Conservation (phyloP, 345 rosid species). For the Brassica rapa region DNA sequence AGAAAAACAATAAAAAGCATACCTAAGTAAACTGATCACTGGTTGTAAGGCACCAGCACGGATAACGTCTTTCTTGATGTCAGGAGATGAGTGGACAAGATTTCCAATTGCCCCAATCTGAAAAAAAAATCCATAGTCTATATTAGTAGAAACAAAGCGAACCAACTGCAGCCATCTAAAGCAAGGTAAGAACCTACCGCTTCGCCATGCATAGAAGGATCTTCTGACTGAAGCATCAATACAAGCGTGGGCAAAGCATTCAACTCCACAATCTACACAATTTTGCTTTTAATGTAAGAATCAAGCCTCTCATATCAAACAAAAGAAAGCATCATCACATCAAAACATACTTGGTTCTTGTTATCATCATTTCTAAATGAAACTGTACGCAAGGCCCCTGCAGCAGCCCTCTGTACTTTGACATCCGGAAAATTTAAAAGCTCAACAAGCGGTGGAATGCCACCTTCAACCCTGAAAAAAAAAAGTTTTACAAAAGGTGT, state of each 20-base stretch:
- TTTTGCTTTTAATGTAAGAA: conserved; percentile 17
- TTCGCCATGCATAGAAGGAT: conserved; percentile 62
- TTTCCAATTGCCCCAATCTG: conserved; percentile 82
- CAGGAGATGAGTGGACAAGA: conserved; percentile 75
- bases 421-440: conserved; percentile 54
- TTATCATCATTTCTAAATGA: conserved; percentile 78
- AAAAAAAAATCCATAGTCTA: background rate
- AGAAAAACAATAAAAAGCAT: conserved; percentile 12
- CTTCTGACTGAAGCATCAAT: conserved; percentile 67
- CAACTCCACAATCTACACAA: conserved; percentile 67
- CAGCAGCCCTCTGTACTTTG: conserved; percentile 82
- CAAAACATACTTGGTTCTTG: conserved; percentile 54
- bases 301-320: background rate
- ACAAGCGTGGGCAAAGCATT: conserved; percentile 68
- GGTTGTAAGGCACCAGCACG: conserved; percentile 81
- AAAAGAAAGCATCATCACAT: background rate
- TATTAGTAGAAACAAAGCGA: conserved; percentile 8
- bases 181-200: conserved; percentile 53
- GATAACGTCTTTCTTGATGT: conserved; percentile 69
- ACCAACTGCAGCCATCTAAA: background rate
- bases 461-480: conserved; percentile 63
- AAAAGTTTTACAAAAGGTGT: background rate
- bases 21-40: conserved; percentile 75
- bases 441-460: conserved; percentile 73
- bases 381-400: conserved; percentile 72